Conservation (phyloP, 257 asterid species). For the Scutellaria barbata region DNA sequence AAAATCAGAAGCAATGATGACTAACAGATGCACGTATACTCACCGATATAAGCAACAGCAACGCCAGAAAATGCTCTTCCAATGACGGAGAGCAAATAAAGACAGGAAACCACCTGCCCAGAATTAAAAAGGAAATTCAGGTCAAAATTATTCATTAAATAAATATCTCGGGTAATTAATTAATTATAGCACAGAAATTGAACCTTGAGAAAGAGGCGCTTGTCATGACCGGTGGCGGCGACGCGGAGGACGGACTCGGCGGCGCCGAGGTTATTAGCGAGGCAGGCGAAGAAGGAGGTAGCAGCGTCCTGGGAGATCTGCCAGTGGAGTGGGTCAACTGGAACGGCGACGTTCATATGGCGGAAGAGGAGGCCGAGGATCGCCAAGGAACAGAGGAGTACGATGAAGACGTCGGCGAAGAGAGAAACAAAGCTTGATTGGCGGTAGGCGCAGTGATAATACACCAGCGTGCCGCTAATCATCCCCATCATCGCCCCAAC, state of each 20-base stretch:
- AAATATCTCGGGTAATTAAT: no score
- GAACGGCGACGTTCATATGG: conserved; percentile 93
- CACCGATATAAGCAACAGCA: conserved; percentile 85
- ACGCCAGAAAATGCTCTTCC: conserved; percentile 84
- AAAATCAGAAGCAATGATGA: no score
- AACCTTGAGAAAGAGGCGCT: conserved; percentile 89
- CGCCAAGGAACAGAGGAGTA: conserved; percentile 86
- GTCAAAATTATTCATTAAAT: background rate
- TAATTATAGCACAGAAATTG: background rate
- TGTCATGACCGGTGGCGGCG: conserved; percentile 97
- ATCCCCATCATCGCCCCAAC: conserved; percentile 62
- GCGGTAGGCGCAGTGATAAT: conserved; percentile 91
- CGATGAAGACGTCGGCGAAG: conserved; percentile 88
- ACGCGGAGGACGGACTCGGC: conserved; percentile 99
- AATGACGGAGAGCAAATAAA: conserved; percentile 77
- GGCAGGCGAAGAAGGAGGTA: conserved; percentile 72
- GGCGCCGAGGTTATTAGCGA: conserved; percentile 95
- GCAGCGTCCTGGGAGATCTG: conserved; percentile 96
- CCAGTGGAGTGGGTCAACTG: conserved; percentile 98
- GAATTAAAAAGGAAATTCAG: background rate
- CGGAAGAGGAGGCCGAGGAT: conserved; percentile 95
- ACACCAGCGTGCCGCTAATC: conserved; percentile 77
- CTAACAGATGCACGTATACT: conserved; percentile 5
- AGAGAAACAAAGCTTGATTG: conserved; percentile 77
- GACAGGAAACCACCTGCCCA: conserved; percentile 67